Evolutionary conservation across 371 early-diverging fungal genomes (phyloP), one percentile per base, ranked within the genome.

Genomic region (Mucor racemosus): DNA sequence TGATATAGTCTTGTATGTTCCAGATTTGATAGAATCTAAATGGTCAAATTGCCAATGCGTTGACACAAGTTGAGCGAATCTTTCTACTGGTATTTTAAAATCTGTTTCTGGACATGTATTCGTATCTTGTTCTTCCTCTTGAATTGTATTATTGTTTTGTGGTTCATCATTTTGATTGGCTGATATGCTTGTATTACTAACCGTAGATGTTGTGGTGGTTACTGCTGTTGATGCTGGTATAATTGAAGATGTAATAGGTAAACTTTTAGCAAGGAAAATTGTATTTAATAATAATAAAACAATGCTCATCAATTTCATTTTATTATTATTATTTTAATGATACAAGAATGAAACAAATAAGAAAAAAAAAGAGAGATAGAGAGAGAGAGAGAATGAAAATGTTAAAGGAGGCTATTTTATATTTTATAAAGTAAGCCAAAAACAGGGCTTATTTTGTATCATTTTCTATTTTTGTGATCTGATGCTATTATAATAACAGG

Each of bases 41-140:
- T 80, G 81, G 46, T 80, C 81, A 63, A 74, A 80, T 34, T 78
- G 76, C 78, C 78, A 77, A 35, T 80, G 81, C 11, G 78, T 78
- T 3, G 81, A 66, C 40, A 80, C 19, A 10, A 76, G 73, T 38
- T 80, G 76, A n/a, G 76, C 72, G 66, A 80, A 71, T 13, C 68
- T 76, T 44, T 80, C 81, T 8, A 76, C 54, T 13, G 66, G 58
- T 21, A 73, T 62, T 21, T 39, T 35, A 19, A 59, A 65, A 6
- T 68, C 63, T 26, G 61, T 59, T 4, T 40, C 19, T 33, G 69
- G 69, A 19, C 69, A 68, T 46, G 26, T 31, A 31, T 53, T 53
- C 26, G 53, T 3, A 14, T 31, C 53, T 14, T 53, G 53, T 14
- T 62, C 26, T 26, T 26, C 26, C 3, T 26, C 26, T 46, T 59